Evolutionary conservation across 768 basidiomycete genomes (phyloP).

Genomic region (Pholiota molesta): DNA sequence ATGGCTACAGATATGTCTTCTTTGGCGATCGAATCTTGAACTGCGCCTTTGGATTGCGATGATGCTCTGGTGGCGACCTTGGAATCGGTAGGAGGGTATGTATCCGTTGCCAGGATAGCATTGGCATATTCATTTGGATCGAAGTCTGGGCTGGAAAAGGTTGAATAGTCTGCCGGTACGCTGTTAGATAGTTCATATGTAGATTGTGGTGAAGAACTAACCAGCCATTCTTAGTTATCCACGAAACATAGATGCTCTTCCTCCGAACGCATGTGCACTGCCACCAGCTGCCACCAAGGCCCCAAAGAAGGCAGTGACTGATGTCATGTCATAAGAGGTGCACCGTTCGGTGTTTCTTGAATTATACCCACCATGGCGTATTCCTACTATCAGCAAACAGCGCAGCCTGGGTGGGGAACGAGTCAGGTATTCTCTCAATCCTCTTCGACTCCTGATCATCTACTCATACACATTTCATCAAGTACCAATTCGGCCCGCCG

Average conservation of each 20-base stretch:
- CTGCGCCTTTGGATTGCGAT: constrained; percentile 33
- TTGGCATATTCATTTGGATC: constrained; percentile 92
- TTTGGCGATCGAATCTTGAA: constrained; percentile 60
- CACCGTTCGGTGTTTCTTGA: constrained; percentile 11
- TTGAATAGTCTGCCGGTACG: constrained; percentile 59
- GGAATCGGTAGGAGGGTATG: constrained; percentile 55
- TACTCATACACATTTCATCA: constrained; percentile 10
- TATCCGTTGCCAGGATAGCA: constrained; percentile 81
- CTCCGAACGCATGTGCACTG: not conserved
- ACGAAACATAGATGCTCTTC: not conserved
- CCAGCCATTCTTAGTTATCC: not conserved
- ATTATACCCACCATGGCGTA: constrained; percentile 41
- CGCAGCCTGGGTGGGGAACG: constrained; percentile 53
- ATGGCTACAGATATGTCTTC: constrained; percentile 92
- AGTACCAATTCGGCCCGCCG: constrained; percentile 48
- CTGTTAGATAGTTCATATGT: not conserved
- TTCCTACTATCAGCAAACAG: constrained; percentile 43
- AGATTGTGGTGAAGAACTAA: not conserved
- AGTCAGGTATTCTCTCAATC: constrained; percentile 32
- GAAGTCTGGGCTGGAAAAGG: constrained; percentile 76
- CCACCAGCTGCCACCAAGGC: not conserved
- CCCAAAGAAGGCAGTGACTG: not conserved
- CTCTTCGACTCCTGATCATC: constrained; percentile 1
- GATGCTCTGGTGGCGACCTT: constrained; percentile 33
- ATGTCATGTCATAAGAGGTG: constrained; percentile 6